Evolutionary conservation across 2,329 filamentous ascomycete genomes (phyloP), one percentile per base, ranked within the genome.

Genomic region (Fusarium robinianum): DNA sequence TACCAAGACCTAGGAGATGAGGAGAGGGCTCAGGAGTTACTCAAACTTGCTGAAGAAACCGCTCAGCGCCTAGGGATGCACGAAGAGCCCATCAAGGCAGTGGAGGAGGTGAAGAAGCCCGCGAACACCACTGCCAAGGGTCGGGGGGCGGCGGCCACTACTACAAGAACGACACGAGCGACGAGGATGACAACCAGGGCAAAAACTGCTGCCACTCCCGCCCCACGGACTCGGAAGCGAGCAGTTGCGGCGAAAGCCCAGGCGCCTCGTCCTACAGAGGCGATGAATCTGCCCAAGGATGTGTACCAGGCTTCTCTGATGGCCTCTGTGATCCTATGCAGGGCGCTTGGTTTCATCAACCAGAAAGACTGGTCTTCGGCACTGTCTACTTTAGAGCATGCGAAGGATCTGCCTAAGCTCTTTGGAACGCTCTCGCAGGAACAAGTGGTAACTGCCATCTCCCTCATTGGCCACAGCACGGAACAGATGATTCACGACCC

Each of bases 401-500:
- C 74, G 6, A 71, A 71, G 42, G 67, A 68, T 46, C 66, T 74
- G 41, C 70, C 72, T 33, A 75, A 69, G 43, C 67, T 67, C 16
- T 60, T 69, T 9, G 64, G 66, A 24, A 57, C 64, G 60, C 55
- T 74, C 52, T 59, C 69, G 43, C 63, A 78, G 56, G 73, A 81
- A 44, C 79, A 83, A 25, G 75, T 88, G 41, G 76, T 81, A 8
- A 81, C 80, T 44, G 88, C 87, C 14, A 82, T 82, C 40, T 81
- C 85, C 31, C 78, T 87, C 29, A 74, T 90, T 47, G 77, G 81
- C 11, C 79, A 86, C 64, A 87, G 84, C 50, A 75, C 87, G 58
- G 81, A 85, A 32, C 78, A 85, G 60, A 88, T 96, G 73, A 79
- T 84, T 9, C 78, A 80, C 5, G 88, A 96, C 66, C 85, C 91